These are phyloP conservation scores for Aspergillus aculeatinus DNA, from an alignment of 2,329 filamentous ascomycete genomes.

Conservation along the genomic window DNA sequence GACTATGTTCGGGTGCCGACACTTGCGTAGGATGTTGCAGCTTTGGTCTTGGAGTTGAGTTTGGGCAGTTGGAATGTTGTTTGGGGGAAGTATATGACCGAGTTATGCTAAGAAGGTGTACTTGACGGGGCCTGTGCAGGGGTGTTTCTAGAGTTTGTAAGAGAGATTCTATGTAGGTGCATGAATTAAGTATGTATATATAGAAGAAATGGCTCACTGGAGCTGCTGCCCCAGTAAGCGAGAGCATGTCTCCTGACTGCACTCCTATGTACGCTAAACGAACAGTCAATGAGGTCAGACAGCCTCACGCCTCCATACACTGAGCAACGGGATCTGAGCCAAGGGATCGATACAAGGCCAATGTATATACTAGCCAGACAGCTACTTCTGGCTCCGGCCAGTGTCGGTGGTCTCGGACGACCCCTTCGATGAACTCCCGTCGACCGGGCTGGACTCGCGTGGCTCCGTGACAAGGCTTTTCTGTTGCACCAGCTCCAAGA, in stretches of 20 bases:
- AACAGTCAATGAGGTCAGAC: background rate
- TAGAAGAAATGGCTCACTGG: background rate
- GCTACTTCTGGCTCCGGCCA: background rate
- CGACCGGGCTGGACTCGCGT: constrained; percentile 1
- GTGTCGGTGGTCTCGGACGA: constrained; percentile 9
- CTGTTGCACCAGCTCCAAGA: constrained; percentile 53
- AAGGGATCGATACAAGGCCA: background rate
- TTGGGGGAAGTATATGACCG: no score
- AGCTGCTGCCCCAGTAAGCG: background rate
- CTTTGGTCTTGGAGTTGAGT: no score
- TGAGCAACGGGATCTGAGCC: background rate
- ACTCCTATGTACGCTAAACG: background rate
- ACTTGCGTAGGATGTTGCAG: no score
- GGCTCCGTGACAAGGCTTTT: constrained; percentile 33
- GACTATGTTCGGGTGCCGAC: no score
- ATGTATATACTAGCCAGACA: constrained; percentile 6
- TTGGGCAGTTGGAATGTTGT: no score
- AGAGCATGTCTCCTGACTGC: background rate
- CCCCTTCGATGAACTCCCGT: constrained; percentile 3
- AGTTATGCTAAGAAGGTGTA: no score
- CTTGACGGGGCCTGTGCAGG: no score
- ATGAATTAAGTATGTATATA: background rate
- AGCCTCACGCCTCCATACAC: background rate
- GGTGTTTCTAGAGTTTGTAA: no score
- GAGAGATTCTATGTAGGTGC: background rate